Evolutionary conservation across 345 rosid genomes (phyloP).

Genomic region (Raphanus sativus): DNA sequence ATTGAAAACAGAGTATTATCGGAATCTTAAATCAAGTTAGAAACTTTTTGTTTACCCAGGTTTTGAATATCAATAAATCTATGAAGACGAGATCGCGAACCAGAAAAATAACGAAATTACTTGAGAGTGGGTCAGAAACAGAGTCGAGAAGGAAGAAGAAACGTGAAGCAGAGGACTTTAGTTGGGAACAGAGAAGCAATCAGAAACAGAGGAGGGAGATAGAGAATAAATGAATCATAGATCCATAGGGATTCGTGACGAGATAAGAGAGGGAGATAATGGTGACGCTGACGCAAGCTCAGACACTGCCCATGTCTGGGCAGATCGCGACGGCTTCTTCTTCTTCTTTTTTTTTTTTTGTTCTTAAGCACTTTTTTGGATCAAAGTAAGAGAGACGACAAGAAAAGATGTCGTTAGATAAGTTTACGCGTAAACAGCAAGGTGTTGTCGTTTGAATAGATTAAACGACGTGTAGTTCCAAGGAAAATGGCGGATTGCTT

Average conservation of each 20-base stretch:
- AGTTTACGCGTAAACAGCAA: constrained; percentile 23
- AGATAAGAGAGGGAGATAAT: constrained; percentile 33
- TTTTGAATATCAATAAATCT: background rate
- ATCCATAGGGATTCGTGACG: constrained; percentile 32
- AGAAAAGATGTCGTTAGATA: constrained; percentile 16
- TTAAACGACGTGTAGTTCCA: constrained; percentile 4
- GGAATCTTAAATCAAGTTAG: constrained; percentile 17
- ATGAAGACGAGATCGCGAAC: background rate
- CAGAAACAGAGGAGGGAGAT: background rate
- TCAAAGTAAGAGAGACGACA: background rate
- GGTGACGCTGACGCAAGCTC: constrained; percentile 34
- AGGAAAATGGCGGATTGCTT: background rate
- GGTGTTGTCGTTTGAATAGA: background rate
- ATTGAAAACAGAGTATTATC: background rate
- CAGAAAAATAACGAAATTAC: background rate
- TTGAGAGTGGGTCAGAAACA: background rate
- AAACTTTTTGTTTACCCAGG: constrained; percentile 1
- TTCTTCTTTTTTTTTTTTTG: background rate
- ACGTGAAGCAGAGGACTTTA: constrained; percentile 34
- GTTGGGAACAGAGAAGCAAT: constrained; percentile 19
- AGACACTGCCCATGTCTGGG: constrained; percentile 31
- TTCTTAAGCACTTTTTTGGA: background rate
- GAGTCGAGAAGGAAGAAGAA: constrained; percentile 20
- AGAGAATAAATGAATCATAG: background rate
- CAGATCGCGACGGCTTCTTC: constrained; percentile 32